Evolutionary conservation across 2,329 filamentous ascomycete genomes (phyloP), one percentile per base, ranked within the genome.

Genomic region (Colletotrichum eleusines): DNA sequence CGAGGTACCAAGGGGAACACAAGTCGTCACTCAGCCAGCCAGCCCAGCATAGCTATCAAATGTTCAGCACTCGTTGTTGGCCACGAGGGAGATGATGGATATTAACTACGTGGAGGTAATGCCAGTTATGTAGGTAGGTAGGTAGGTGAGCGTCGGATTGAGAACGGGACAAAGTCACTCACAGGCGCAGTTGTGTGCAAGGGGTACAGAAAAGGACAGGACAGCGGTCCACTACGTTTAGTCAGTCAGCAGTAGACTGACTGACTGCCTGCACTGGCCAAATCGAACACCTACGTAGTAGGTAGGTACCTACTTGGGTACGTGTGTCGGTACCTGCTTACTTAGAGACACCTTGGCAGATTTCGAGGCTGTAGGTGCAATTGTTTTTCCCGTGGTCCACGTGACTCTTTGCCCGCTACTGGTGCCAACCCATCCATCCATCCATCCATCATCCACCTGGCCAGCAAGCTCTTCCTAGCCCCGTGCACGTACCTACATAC

Each of bases 161-260:
- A 42, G 50, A 33, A 61, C 44, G 50, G 26, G 16, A 11, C 9
- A 44, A 60, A 79, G 80, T 81, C 78, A 79, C 79, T 76, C 68
- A 76, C 59, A 64, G 74, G 78, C 76, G 76, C 71, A 76, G 73
- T 76, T 79, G 74, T 76, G 78, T 77, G 75, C 76, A 75, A 67
- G 18, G 16, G 48, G 55, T 73, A 73, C 69, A 66, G 67, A 16
- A 8, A 16, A 16, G 44, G 53, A 20, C 16, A 33, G 8, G 55
- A 1, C 46, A 50, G 28, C 46, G n/a, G 4, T n/a, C 46, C 46
- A 23, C 23, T 28, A 31, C 48, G 28, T 6, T 7, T 7, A 4
- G 48, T 9, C 20, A n/a, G 42, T n/a, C 42, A n/a, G 16, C 40
- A 40, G 38, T 40, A 11, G 35, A 35, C 33, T 38, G 35, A n/a